Conservation (phyloP, 371 early-diverging fungal species). For the Lichtheimia corymbifera region DNA sequence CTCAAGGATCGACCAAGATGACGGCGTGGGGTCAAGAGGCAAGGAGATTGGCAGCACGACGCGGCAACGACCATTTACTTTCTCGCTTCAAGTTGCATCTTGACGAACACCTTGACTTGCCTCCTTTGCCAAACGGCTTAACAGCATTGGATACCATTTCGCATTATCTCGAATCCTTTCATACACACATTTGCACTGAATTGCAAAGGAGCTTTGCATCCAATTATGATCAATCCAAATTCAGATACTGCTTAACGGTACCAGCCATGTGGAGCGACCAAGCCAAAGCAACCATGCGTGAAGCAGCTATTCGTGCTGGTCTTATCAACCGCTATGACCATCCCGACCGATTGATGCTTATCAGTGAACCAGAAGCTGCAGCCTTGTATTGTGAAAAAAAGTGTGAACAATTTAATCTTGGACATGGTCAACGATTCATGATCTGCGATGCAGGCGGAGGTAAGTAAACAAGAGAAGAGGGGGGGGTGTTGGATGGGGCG, state of each 20-base stretch:
- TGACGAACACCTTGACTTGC: slow-evolving; percentile 43
- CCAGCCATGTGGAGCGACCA: slow-evolving; percentile 58
- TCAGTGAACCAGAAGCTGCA: slow-evolving; percentile 29
- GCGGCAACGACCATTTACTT: slow-evolving; percentile 43
- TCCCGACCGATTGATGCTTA: slow-evolving; percentile 50
- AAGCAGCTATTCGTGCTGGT: slow-evolving; percentile 47
- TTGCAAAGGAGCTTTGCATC: slow-evolving; percentile 47
- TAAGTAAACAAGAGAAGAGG: no score
- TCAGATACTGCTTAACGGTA: slow-evolving; percentile 50
- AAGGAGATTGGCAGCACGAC: slow-evolving; percentile 37
- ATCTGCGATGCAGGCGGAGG: slow-evolving; percentile 67
- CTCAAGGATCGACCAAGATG: slow-evolving; percentile 44
- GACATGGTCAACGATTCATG: slow-evolving; percentile 56
- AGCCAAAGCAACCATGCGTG: slow-evolving; percentile 52
- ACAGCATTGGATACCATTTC: slow-evolving; percentile 17
- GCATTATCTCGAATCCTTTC: slow-evolving; percentile 49
- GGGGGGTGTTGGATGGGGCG: no score
- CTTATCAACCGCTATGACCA: slow-evolving; percentile 50
- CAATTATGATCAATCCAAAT: slow-evolving; percentile 48
- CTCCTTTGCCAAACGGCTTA: slow-evolving; percentile 15
- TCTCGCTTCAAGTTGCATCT: slow-evolving; percentile 48
- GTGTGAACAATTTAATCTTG: slow-evolving; percentile 47
- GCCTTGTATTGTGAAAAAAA: slow-evolving; percentile 51
- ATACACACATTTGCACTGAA: slow-evolving; percentile 43
- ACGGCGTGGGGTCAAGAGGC: slow-evolving; percentile 55